Evolutionary conservation across 495 filamentous ascomycete species (phyloP).

Genomic region (Hypoxylon perforatum): DNA sequence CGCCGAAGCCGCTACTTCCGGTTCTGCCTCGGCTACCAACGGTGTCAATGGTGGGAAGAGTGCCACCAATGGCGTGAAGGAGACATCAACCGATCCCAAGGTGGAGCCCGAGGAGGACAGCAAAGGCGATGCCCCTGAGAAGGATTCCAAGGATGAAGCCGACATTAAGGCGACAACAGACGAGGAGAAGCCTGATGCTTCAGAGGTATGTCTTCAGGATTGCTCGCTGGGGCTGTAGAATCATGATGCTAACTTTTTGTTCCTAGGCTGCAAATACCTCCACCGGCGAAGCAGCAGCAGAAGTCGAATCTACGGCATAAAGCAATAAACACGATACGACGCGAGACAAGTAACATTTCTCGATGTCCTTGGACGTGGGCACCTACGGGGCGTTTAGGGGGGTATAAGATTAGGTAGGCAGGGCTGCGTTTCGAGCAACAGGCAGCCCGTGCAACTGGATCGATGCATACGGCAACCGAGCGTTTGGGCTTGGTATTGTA

Average conservation of each 20-base stretch:
- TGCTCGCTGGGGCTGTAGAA: not conserved
- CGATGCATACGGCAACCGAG: slow-evolving; percentile 31
- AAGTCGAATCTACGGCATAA: slow-evolving; percentile 35
- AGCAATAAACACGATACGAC: slow-evolving; percentile 11
- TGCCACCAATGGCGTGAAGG: slow-evolving; percentile 61
- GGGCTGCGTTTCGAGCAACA: slow-evolving; percentile 8
- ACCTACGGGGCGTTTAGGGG: slow-evolving; percentile 35
- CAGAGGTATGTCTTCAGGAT: slow-evolving; percentile 46
- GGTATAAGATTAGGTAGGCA: slow-evolving; percentile 35
- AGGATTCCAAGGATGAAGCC: slow-evolving; percentile 48
- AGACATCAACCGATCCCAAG: slow-evolving; percentile 61
- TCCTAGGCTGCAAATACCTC: slow-evolving; percentile 19
- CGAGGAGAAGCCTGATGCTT: slow-evolving; percentile 46
- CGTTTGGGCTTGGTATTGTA: slow-evolving; percentile 32
- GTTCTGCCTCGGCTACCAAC: slow-evolving; percentile 48
- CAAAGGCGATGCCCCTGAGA: slow-evolving; percentile 47
- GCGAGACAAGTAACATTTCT: slow-evolving; percentile 13
- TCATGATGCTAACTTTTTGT: slow-evolving; percentile 19
- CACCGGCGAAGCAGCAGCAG: slow-evolving; percentile 20
- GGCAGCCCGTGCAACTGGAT: slow-evolving; percentile 15
- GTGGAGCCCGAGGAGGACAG: slow-evolving; percentile 55
- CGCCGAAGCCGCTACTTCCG: slow-evolving; percentile 52
- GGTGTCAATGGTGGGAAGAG: slow-evolving; percentile 65
- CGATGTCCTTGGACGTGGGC: slow-evolving; percentile 17
- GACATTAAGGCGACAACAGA: slow-evolving; percentile 32